Base-by-base conservation (phyloP, 768 basidiomycete species). In the Gautieria morchelliformis region DNA sequence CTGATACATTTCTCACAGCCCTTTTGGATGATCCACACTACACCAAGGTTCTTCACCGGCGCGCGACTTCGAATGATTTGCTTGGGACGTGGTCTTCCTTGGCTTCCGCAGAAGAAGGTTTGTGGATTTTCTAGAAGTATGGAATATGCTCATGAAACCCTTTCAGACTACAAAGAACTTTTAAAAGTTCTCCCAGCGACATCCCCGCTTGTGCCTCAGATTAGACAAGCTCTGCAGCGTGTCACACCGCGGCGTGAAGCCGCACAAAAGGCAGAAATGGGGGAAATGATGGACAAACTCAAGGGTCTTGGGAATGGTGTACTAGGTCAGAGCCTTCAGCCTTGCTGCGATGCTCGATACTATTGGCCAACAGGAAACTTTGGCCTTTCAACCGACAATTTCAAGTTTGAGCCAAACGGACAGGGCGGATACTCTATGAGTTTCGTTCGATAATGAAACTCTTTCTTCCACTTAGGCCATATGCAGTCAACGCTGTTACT, bases 341-440 rank as follows among this genome's bases (percentile, higher is more conserved):
- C 27, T n/a, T 52, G 22, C 40, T 11, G 11, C 45, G 12, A 46
- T n/a, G 44, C 33, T 12, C 53, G 54, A 33, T 58, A 46, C 20
- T 33, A 52, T 14, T 49, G 17, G 32, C 24, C 15, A 11, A 15
- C 62, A 94, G 91, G 92, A 3, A 89, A 88, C 59, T 98, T 98
- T 66, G 95, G 96, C 17, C 69, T 98, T 61, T 93, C 87, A 14
- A 97, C 94, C 0, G 85, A 98, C 67, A 98, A 95, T 72, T 98
- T 98, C 79, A 88, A 98, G 72, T 91, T 99, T 65, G 84, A 85
- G 59, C 91, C 91, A 17, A 94, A 95, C 61, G 90, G 86, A 6
- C 85, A 93, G 60, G 95, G 95, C n/a, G 93, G 95, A 0, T 98
- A 97, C 73, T 89, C 87, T 0, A 82, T 98, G 80, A 89, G 89